Base-by-base conservation (phyloP, 306 rosid genomes). In the Vachellia collinsii region DNA sequence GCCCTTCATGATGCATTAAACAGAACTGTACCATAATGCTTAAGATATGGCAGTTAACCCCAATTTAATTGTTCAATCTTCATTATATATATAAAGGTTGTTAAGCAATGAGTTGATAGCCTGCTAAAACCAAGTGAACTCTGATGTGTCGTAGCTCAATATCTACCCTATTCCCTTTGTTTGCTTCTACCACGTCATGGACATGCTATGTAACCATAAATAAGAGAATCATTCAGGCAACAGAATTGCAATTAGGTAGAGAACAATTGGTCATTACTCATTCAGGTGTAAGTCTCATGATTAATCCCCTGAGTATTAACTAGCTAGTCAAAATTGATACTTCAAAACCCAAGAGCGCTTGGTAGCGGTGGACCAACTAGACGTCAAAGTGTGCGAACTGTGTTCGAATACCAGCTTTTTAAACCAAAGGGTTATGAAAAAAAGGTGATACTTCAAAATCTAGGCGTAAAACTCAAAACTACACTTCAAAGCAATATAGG, bases 401-500 rank as follows among this genome's bases (percentile, higher is more conserved):
- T 29, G 34, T 29, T 29, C 34, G 34, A 29, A 29, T 29, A 29
- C 34, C 34, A 29, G 34, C 34, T 29, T 29, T 1, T 29, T 29
- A 29, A 29, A 0, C 34, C 34, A 29, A 29, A 29, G 2, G 34
- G 34, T 29, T 29, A 29, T 29, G 34, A 29, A 29, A 29, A 29
- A 29, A 29, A 29, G 34, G 34, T 29, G 34, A 29, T 29, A 29
- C 2, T 29, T 29, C 34, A 29, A 29, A 29, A 29, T 29, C 34
- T 29, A 2, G 34, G 34, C 34, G 34, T 29, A 29, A 29, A 29
- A 29, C 34, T 8, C 7, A 20, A 58, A 8, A 22, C 13, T 3
- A 22, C 34, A 8, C 63, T n/a, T 54, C 62, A 25, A 61, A 63
- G 81, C 71, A 83, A 59, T 36, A 75, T 46, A n/a, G 48, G 9